Evolutionary conservation across 2,329 filamentous ascomycete species (phyloP), one percentile per base, ranked within the genome.

Genomic region (Trematosphaeria pertusa): DNA sequence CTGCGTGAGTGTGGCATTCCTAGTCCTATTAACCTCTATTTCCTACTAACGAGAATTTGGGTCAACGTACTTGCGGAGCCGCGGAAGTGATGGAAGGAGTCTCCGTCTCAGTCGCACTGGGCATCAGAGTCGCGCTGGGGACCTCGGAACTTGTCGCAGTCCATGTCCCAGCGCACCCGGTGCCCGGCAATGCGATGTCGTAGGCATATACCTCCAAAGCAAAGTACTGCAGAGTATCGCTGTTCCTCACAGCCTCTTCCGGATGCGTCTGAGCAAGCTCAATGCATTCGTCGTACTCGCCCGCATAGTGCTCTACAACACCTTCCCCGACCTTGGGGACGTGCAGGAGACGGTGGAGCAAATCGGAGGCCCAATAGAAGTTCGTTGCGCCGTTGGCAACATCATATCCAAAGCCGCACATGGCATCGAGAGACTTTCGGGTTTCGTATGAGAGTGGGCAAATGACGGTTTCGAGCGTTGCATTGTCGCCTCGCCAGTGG

Each of bases 271-370:
- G 67, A 0, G 84, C 83, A 18, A 85, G 73, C 10, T 76, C 75
- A 1, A 86, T 39, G 2, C 80, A 78, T 2, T 78, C 80, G 2
- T 74, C 69, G 63, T 87, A 87, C 37, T 76, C 76, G 38, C 84
- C 82, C 5, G 82, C 77, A 56, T 79, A 87, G 71, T 89, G 85
- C 43, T 84, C 83, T 28, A 88, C 78, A 33, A 77, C 67, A 5
- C 72, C 77, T 63, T 87, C 84, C 40, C 81, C 82, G 54, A 89
- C 77, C 20, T 73, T 72, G 3, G 84, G 80, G 7, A 87, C 73
- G 68, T 89, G 86, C 52, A 83, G 81, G 3, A 88, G 70, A 18
- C 87, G 83, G 69, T 89, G 87, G 40, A 89, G 71, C 19, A 89
- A 76, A 53, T 89, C 87, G 1, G 80, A 79, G 0, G 82, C 86